phyloP scores from a whole-genome alignment of 2,329 filamentous ascomycete genomes.

The Ceratocystis colombiana region DNA sequence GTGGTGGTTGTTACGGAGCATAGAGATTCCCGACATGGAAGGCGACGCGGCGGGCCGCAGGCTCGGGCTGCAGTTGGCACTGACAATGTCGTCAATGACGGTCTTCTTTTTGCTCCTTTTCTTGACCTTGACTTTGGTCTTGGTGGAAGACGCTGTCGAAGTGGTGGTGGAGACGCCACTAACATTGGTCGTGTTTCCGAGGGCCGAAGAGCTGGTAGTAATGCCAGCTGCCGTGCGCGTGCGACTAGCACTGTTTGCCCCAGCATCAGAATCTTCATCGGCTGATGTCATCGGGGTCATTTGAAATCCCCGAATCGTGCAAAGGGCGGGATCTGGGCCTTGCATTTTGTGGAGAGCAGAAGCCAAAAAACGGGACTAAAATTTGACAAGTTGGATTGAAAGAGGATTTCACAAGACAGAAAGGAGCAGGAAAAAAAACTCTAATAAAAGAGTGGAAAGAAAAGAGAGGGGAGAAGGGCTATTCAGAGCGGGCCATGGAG shows the following conservation, averaged over 20 bases:
- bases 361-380: constrained; percentile 37
- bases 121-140: constrained; percentile 17
- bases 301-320: constrained; percentile 48
- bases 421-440: constrained; percentile 21
- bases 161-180: too few relatives aligned
- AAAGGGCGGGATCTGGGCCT: constrained; percentile 37
- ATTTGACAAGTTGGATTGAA: not conserved
- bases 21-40: constrained; percentile 63
- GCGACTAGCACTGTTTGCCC: not conserved
- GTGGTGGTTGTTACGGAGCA: constrained; percentile 61
- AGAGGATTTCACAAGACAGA: constrained; percentile 13
- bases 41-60: constrained; percentile 46
- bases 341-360: constrained; percentile 30
- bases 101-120: constrained; percentile 30
- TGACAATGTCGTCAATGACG: constrained; percentile 47
- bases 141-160: constrained; percentile 17
- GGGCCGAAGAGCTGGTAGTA: not conserved
- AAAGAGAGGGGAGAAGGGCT: constrained; percentile 18
- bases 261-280: constrained; percentile 47
- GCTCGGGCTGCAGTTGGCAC: constrained; percentile 53
- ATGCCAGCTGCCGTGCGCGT: not conserved
- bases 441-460: constrained; percentile 23
- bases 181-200: constrained; percentile 8
- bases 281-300: constrained; percentile 45
- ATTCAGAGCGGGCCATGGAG: constrained; percentile 1